Base-by-base conservation (phyloP, 148 eudicot genomes). In the Linanthus parryae region DNA sequence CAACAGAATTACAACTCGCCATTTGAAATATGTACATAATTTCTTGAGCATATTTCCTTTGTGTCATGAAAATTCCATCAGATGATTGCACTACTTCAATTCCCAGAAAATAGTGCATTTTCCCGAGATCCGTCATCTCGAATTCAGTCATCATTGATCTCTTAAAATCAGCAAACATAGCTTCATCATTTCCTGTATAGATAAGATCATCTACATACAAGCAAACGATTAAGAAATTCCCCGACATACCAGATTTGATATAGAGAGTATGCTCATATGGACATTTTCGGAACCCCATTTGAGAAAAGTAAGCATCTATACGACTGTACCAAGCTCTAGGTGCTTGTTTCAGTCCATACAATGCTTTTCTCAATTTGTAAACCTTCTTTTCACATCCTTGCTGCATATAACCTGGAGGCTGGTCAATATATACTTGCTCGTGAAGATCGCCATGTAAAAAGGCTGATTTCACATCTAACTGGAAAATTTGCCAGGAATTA, bases 401-500 rank as follows among this genome's bases (percentile, higher is more conserved):
- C 17, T 8, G n/a, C 22, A 42, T 35, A 42, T 42, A 62, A 0
- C 66, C 52, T 0, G 8, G 41, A 16, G 59, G 59, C 14, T 62
- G 56, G 1, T 52, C 26, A 0, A 62, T 41, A 25, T 16, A 51
- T 5, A 53, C 59, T 7, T 54, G 25, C 21, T 62, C 59, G 2
- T 52, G 10, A 1, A 43, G 31, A 0, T 62, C 52, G 0, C 66
- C 53, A 62, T 53, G 56, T 15, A 54, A 23, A 19, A 54, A 53
- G 0, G 48, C 59, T 2, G 35, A 62, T 15, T 62, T 62, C 9
- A 62, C 67, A 24, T 62, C 67, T 3, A 53, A 26, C 10, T 62
- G 59, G 11, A 26, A 44, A 15, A 62, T 21, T 4, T 20, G 19
- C 52, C 57, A 62, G 1, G 48, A 44, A n/a, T 21, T 19, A 19